phyloP scores from a whole-genome alignment of 305 asterid species.

The Fraxinus nigra region DNA sequence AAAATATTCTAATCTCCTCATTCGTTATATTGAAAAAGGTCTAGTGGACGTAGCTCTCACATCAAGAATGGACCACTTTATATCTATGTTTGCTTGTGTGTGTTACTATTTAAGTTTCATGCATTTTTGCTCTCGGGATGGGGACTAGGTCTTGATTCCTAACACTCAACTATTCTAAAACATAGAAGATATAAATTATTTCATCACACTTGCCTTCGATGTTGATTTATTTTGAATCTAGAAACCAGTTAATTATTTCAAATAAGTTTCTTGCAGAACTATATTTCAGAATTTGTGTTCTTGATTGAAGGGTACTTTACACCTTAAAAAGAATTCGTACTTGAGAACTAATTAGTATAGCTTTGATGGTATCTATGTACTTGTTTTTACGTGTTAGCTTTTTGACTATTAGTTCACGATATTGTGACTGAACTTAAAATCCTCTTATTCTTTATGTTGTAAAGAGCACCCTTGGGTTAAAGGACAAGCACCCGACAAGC shows the following conservation, averaged over 20 bases:
- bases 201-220: background rate
- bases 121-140: background rate
- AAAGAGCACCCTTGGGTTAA: conserved; percentile 73
- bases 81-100: too few species aligned
- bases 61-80: too few species aligned
- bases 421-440: conserved; percentile 7
- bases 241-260: too few species aligned
- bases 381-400: background rate
- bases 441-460: conserved; percentile 17
- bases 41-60: too few species aligned
- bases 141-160: background rate
- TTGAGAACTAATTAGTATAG: background rate
- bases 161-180: background rate
- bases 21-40: background rate
- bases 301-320: background rate
- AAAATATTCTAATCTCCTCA: too few species aligned
- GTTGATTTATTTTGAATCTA: background rate
- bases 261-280: background rate
- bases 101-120: background rate
- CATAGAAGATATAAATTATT: background rate
- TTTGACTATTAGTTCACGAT: background rate
- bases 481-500: conserved; percentile 78
- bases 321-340: background rate
- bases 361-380: background rate
- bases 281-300: background rate